phyloP scores from a whole-genome alignment of 2,329 filamentous ascomycete genomes.

The Stemphylium lycopersici region DNA sequence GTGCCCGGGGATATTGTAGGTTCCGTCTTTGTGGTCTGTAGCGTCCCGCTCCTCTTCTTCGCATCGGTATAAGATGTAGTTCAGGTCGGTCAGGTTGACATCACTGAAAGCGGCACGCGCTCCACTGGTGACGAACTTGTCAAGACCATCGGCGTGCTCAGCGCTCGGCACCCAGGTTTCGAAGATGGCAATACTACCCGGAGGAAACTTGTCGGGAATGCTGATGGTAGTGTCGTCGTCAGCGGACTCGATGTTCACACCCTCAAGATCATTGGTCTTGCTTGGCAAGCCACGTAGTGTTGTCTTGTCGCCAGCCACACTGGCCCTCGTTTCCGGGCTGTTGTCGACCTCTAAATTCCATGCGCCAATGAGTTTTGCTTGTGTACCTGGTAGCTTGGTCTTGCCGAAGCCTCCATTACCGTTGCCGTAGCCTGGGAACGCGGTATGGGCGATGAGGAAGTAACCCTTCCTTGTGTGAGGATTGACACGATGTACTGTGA shows the following conservation, averaged over 20 bases:
- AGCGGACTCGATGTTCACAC: slow-evolving; percentile 73
- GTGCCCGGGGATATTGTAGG: slow-evolving; percentile 83
- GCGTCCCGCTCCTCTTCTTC: slow-evolving; percentile 86
- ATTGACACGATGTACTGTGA: slow-evolving; percentile 94
- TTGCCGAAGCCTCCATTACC: slow-evolving; percentile 81
- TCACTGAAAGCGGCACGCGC: slow-evolving; percentile 78
- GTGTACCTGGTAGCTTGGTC: slow-evolving; percentile 81
- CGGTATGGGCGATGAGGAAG: slow-evolving; percentile 94
- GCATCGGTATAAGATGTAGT: slow-evolving; percentile 88
- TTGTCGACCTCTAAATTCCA: slow-evolving; percentile 91
- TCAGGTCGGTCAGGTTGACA: slow-evolving; percentile 80
- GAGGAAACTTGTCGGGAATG: slow-evolving; percentile 82
- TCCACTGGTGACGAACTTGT: slow-evolving; percentile 83
- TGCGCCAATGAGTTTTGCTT: slow-evolving; percentile 82
- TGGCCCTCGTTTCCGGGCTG: slow-evolving; percentile 70
- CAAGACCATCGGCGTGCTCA: slow-evolving; percentile 81
- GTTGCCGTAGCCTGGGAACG: slow-evolving; percentile 88
- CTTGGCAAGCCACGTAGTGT: slow-evolving; percentile 84
- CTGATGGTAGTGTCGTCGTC: slow-evolving; percentile 78
- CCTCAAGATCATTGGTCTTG: slow-evolving; percentile 74
- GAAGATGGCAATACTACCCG: slow-evolving; percentile 92
- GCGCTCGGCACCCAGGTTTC: slow-evolving; percentile 94
- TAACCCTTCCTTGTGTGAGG: slow-evolving; percentile 91
- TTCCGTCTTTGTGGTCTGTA: slow-evolving; percentile 81
- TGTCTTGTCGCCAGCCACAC: slow-evolving; percentile 70